Evolutionary conservation across 805 yeast species (phyloP).

Genomic region (Kodamaea kakaduensis): DNA sequence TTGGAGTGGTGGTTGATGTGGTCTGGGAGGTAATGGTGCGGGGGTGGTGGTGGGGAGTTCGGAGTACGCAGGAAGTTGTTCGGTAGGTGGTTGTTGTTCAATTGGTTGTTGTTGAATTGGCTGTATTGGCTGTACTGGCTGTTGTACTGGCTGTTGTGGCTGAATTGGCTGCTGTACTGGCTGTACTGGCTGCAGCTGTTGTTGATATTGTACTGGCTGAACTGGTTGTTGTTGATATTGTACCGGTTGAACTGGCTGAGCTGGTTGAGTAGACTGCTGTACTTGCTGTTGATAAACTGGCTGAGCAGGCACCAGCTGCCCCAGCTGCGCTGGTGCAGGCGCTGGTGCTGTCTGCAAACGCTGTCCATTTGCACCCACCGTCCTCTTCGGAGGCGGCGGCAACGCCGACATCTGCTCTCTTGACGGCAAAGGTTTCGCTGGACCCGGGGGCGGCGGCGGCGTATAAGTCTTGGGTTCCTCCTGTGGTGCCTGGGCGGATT

Average conservation of each 20-base stretch:
- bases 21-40: not conserved
- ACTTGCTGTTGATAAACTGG: constrained; percentile 6
- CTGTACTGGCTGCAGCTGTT: constrained; percentile 9
- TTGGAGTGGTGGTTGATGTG: too few relatives aligned
- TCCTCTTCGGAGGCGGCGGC: constrained; percentile 46
- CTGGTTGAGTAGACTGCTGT: constrained; percentile 6
- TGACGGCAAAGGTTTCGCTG: constrained; percentile 14
- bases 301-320: constrained; percentile 11
- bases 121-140: constrained; percentile 13
- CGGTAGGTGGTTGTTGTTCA: constrained; percentile 1
- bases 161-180: constrained; percentile 1
- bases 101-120: constrained; percentile 11
- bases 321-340: constrained; percentile 15
- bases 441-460: constrained; percentile 11
- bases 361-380: constrained; percentile 28
- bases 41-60: not conserved
- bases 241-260: constrained; percentile 2
- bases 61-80: constrained; percentile 1
- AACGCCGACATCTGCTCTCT: constrained; percentile 28
- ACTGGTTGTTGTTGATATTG: not conserved
- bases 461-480: not conserved
- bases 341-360: too few relatives aligned
- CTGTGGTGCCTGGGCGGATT: not conserved
- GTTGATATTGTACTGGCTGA: constrained; percentile 7
- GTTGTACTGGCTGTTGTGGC: not conserved